These are phyloP conservation scores for Aspergillus sp. DNA, from an alignment of 2,329 filamentous ascomycete genomes.

Conservation along the genomic window DNA sequence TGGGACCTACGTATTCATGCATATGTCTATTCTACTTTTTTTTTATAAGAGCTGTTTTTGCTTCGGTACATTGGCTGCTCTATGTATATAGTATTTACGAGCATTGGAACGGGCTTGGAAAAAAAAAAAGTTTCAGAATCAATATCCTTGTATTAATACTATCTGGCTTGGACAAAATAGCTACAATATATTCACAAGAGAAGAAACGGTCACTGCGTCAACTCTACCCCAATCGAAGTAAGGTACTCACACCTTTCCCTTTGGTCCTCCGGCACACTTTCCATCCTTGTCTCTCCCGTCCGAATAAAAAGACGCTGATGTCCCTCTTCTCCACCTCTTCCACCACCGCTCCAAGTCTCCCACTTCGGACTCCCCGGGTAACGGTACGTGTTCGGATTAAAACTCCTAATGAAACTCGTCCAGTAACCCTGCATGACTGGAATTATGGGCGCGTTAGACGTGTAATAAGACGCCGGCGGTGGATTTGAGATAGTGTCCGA, in stretches of 20 bases:
- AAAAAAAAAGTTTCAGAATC: neutral
- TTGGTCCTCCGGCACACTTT: slow-evolving; percentile 42
- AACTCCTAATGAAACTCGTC: slow-evolving; percentile 68
- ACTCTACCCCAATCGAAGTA: slow-evolving; percentile 46
- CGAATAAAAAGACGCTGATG: slow-evolving; percentile 42
- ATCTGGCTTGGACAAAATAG: neutral
- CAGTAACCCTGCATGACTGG: slow-evolving; percentile 68
- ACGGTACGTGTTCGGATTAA: slow-evolving; percentile 64
- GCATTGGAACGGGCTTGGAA: neutral
- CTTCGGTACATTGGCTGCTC: slow-evolving; percentile 9
- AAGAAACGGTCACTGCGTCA: slow-evolving; percentile 45
- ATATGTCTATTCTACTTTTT: neutral
- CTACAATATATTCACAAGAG: neutral
- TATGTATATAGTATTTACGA: neutral
- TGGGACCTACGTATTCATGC: neutral
- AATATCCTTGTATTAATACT: neutral
- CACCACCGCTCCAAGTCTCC: slow-evolving; percentile 46
- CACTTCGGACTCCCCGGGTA: slow-evolving; percentile 51
- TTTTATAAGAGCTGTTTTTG: neutral
- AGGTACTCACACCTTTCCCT: slow-evolving; percentile 51
- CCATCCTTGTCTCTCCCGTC: slow-evolving; percentile 49
- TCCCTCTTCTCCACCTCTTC: slow-evolving; percentile 23
- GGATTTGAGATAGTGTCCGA: slow-evolving; percentile 48
- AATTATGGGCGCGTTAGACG: slow-evolving; percentile 59
- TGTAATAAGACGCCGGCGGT: slow-evolving; percentile 57